These are phyloP conservation scores for Boletus vermiculosoides DNA, from an alignment of 768 basidiomycete genomes.

Conservation along the genomic window DNA sequence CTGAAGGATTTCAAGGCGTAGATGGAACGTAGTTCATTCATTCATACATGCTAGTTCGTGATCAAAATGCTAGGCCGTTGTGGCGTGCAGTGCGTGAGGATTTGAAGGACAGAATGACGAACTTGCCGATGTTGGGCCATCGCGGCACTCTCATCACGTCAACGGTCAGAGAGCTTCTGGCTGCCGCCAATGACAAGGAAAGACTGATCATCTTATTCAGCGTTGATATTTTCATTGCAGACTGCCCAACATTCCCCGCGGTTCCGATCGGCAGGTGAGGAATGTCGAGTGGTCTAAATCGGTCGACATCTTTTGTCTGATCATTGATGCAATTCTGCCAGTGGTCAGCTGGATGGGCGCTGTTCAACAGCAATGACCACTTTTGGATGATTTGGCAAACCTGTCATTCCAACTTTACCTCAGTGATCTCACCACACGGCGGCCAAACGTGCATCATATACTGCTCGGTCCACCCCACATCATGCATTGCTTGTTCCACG, in stretches of 20 bases:
- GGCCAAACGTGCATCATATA: constrained; percentile 26
- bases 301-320: background rate
- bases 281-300: background rate
- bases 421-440: constrained; percentile 7
- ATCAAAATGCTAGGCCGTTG: background rate
- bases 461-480: background rate
- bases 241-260: constrained; percentile 82
- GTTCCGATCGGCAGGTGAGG: too few species aligned
- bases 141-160: constrained; percentile 38
- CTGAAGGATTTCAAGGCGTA: constrained; percentile 42
- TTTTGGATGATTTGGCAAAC: constrained; percentile 10
- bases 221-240: constrained; percentile 40
- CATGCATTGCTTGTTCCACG: constrained; percentile 10
- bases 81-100: too few species aligned
- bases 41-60: background rate
- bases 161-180: constrained; percentile 86
- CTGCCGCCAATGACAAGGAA: constrained; percentile 83
- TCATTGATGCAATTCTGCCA: constrained; percentile 6
- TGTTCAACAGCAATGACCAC: background rate
- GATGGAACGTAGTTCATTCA: background rate
- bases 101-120: background rate
- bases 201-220: constrained; percentile 37
- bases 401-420: constrained; percentile 1
- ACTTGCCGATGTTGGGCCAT: background rate
- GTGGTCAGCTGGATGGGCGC: too few species aligned